A percentile compares a stretch with the other conserved stretches of the same genome.
Evolutionary conservation across 2,329 filamentous ascomycete species (phyloP).

Genomic region (Botrytis squamosa): DNA sequence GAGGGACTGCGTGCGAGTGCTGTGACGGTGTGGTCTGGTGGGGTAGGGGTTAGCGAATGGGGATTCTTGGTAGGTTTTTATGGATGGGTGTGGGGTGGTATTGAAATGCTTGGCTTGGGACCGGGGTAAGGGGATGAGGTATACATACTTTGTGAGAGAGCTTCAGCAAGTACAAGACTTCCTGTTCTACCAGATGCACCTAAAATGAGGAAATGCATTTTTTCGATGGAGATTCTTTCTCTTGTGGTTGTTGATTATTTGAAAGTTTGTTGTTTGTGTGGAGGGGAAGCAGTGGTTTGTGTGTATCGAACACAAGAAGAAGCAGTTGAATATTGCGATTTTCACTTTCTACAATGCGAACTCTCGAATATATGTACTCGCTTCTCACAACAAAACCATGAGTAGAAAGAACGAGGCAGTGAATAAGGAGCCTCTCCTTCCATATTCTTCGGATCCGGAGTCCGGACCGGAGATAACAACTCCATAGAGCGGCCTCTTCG

Average conservation of each 20-base stretch:
- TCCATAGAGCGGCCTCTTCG: background rate
- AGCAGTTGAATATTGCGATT: background rate
- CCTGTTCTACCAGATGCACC: conserved; percentile 51
- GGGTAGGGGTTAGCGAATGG: conserved; percentile 14
- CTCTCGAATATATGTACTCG: conserved; percentile 5
- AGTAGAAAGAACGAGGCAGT: background rate
- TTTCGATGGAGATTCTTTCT: background rate
- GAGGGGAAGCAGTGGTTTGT: too few relatives aligned
- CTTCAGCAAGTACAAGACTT: conserved; percentile 43
- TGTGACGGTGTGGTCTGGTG: conserved; percentile 44
- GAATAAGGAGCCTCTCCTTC: background rate
- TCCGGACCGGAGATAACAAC: conserved; percentile 2
- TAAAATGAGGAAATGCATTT: conserved; percentile 47
- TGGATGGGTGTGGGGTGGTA: background rate
- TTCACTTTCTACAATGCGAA: background rate
- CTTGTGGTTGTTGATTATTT: background rate
- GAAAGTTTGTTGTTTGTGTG: background rate
- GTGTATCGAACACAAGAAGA: background rate
- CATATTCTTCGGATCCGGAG: background rate
- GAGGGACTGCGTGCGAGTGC: conserved; percentile 46
- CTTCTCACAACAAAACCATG: background rate
- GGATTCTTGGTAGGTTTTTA: background rate
- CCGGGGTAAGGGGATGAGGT: background rate
- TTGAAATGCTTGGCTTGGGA: background rate
- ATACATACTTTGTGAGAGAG: conserved; percentile 36